phyloP scores from a whole-genome alignment of 768 basidiomycete genomes.

The Lactarius deliciosus region DNA sequence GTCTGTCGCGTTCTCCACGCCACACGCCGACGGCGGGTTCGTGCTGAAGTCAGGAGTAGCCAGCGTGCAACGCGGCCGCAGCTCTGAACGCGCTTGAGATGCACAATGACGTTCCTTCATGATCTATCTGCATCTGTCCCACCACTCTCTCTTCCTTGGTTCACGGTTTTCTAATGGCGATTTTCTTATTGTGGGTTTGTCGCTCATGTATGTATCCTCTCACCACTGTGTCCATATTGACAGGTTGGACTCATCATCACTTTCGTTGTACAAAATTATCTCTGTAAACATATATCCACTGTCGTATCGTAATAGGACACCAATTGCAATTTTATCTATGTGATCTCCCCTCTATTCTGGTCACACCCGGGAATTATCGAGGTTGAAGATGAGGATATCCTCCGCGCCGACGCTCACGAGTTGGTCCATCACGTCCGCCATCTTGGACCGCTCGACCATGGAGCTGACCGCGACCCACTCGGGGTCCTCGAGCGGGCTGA shows the following conservation, averaged over 20 bases:
- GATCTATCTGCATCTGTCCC: conserved; percentile 14
- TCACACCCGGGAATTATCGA: conserved; percentile 93
- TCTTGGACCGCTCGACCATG: conserved; percentile 85
- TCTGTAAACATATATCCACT: conserved; percentile 7
- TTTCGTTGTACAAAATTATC: conserved; percentile 10
- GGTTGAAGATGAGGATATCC: conserved; percentile 84
- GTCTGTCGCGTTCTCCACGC: conserved; percentile 19
- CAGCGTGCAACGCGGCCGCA: conserved; percentile 13
- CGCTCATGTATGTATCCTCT: conserved; percentile 10
- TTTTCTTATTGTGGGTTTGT: conserved; percentile 3
- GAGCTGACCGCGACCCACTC: conserved; percentile 90
- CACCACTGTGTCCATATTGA: background rate
- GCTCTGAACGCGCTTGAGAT: conserved; percentile 10
- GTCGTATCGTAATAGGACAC: conserved; percentile 8
- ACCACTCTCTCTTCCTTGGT: background rate
- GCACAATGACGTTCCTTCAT: background rate
- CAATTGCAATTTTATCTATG: conserved; percentile 9
- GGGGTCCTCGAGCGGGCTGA: conserved; percentile 77
- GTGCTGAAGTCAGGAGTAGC: conserved; percentile 16
- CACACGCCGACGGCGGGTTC: conserved; percentile 20
- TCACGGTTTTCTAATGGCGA: conserved; percentile 22
- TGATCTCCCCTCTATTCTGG: background rate
- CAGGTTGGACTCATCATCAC: conserved; percentile 1
- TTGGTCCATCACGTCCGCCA: conserved; percentile 87
- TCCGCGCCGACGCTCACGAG: conserved; percentile 81